Evolutionary conservation across 495 filamentous ascomycete species (phyloP).

Genomic region (Penicillium maclennaniae): DNA sequence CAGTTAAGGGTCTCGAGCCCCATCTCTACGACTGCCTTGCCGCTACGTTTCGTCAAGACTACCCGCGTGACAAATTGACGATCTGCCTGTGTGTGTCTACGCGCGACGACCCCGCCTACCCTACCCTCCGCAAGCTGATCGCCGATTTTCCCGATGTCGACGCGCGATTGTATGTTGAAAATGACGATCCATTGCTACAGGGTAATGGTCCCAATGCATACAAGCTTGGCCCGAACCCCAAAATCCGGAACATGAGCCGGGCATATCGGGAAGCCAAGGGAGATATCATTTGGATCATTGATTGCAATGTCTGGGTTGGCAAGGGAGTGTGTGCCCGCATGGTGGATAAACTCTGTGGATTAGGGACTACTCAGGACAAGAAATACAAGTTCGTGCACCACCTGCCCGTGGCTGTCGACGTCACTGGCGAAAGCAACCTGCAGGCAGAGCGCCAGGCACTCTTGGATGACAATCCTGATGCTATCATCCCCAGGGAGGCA

Average conservation of each 20-base stretch:
- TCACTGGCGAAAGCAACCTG: constrained; percentile 34
- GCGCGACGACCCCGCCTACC: constrained; percentile 72
- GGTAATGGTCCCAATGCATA: constrained; percentile 42
- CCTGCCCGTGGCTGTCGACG: constrained; percentile 80
- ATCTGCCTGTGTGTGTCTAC: constrained; percentile 80
- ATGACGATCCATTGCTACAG: constrained; percentile 75
- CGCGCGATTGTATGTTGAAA: constrained; percentile 73
- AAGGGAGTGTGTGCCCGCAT: constrained; percentile 75
- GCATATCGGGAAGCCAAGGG: constrained; percentile 92
- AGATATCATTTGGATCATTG: constrained; percentile 90
- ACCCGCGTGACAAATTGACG: constrained; percentile 72
- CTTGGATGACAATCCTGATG: constrained; percentile 24
- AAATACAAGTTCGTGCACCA: constrained; percentile 97
- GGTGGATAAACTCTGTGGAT: constrained; percentile 81
- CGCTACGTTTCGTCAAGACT: constrained; percentile 81
- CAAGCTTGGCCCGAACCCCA: constrained; percentile 89
- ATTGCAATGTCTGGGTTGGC: constrained; percentile 94
- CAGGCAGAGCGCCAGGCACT: constrained; percentile 43
- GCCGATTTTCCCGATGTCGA: constrained; percentile 70
- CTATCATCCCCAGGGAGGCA: constrained; percentile 1
- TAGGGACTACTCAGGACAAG: constrained; percentile 38
- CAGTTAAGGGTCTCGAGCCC: constrained; percentile 88
- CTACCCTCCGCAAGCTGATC: constrained; percentile 66
- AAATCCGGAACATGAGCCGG: constrained; percentile 94
- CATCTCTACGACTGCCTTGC: constrained; percentile 88